phyloP scores from a whole-genome alignment of 306 rosid genomes.

The Carpinus viminea region DNA sequence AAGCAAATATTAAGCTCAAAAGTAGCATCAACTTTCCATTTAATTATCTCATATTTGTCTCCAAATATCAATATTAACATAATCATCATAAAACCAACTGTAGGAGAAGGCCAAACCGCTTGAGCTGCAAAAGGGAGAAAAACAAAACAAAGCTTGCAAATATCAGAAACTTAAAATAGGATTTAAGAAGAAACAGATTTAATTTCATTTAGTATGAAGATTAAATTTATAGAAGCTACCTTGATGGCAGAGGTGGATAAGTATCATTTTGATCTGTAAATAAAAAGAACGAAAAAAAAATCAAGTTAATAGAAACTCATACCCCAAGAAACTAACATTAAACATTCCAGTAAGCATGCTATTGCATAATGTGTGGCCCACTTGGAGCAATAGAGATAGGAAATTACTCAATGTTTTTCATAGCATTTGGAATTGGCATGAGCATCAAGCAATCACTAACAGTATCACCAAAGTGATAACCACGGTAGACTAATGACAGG shows the following conservation, averaged over 20 bases:
- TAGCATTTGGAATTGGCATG: neutral
- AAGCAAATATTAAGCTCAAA: constrained; percentile 41
- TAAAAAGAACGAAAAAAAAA: constrained; percentile 25
- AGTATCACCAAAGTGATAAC: neutral
- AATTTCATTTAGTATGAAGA: constrained; percentile 12
- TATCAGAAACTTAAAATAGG: constrained; percentile 12
- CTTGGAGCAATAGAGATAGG: neutral
- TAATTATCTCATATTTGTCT: constrained; percentile 23
- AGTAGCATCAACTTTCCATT: constrained; percentile 23
- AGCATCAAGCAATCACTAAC: neutral
- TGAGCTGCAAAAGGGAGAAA: constrained; percentile 57
- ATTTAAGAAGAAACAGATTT: constrained; percentile 21
- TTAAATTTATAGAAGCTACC: constrained; percentile 46
- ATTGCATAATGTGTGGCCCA: neutral
- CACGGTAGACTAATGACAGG: too few species aligned
- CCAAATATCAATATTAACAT: constrained; percentile 28
- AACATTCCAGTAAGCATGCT: neutral
- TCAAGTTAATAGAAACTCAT: neutral
- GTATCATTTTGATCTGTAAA: constrained; percentile 57
- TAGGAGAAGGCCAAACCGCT: constrained; percentile 56
- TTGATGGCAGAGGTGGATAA: constrained; percentile 44
- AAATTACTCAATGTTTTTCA: neutral
- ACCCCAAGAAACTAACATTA: neutral
- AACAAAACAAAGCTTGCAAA: constrained; percentile 21
- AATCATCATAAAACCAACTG: constrained; percentile 29